Conservation (phyloP, 2,329 filamentous ascomycete genomes). For the Scytalidium sp. region DNA sequence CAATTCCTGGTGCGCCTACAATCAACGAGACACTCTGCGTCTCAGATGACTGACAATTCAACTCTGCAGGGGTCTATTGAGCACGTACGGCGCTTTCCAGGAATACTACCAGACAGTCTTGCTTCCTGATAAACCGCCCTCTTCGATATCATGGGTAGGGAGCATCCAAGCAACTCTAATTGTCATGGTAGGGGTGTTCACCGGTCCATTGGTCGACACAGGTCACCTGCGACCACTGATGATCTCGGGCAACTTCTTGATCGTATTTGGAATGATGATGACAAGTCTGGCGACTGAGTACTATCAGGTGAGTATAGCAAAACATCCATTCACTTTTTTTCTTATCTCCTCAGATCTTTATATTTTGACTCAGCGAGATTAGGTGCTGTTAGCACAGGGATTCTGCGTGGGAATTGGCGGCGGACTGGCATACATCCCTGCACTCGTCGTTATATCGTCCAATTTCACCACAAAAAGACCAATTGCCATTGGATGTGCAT, state of each 20-base stretch:
- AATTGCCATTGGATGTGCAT: conserved; percentile 41
- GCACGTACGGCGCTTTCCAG: conserved; percentile 49
- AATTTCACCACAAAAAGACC: conserved; percentile 39
- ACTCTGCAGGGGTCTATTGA: conserved; percentile 34
- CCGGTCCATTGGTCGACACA: conserved; percentile 59
- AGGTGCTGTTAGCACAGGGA: conserved; percentile 42
- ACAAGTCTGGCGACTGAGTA: conserved; percentile 38
- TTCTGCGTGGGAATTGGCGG: conserved; percentile 42
- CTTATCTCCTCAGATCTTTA: not conserved
- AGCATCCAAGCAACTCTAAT: conserved; percentile 51
- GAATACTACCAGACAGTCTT: conserved; percentile 49
- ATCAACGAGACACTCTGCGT: too few species aligned
- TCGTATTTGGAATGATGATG: conserved; percentile 42
- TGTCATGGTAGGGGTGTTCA: conserved; percentile 47
- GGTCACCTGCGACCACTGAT: conserved; percentile 36
- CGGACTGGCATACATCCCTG: conserved; percentile 40
- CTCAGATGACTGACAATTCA: not conserved
- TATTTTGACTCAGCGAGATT: not conserved
- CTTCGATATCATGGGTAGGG: conserved; percentile 56
- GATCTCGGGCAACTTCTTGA: conserved; percentile 35
- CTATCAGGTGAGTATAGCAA: conserved; percentile 47
- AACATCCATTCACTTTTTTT: too few species aligned
- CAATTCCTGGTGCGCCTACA: conserved; percentile 3
- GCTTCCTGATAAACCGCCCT: conserved; percentile 43
- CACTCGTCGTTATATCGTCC: conserved; percentile 38